Conservation (phyloP, 352 stramenopile genomes). For the Pythium dissotocum region DNA sequence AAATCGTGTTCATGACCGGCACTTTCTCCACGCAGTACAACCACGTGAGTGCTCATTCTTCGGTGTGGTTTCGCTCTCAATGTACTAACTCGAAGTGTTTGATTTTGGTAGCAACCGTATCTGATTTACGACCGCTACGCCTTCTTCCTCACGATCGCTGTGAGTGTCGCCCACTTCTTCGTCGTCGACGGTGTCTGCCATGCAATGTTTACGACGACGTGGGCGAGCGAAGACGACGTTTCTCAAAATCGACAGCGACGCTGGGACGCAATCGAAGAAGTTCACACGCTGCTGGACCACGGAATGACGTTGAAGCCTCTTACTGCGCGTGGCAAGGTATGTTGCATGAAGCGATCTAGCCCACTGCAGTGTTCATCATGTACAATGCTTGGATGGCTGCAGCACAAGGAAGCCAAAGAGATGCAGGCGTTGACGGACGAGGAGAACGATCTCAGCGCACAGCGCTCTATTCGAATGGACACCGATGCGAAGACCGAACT, state of each 20-base stretch:
- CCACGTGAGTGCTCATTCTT: slow-evolving; percentile 17
- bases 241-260: background rate
- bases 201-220: slow-evolving; percentile 5
- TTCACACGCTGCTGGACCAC: slow-evolving; percentile 13
- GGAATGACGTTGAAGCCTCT: background rate
- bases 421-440: background rate
- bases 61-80: too few relatives aligned
- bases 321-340: background rate
- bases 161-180: slow-evolving; percentile 34
- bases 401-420: background rate
- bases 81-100: too few relatives aligned
- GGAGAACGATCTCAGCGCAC: background rate
- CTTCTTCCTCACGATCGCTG: slow-evolving; percentile 32
- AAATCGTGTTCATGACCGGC: slow-evolving; percentile 27
- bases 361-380: too few relatives aligned
- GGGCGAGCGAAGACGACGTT: background rate
- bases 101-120: slow-evolving; percentile 13
- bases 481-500: background rate
- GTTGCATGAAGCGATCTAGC: background rate
- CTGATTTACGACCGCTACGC: slow-evolving; percentile 45
- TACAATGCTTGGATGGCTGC: background rate
- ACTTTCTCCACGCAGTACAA: slow-evolving; percentile 42
- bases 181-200: slow-evolving; percentile 13
- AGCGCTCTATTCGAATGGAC: background rate
- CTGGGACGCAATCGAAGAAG: background rate